These are phyloP conservation scores for Dioscorea dumetorum DNA, from an alignment of 106 monocot species.

Conservation along the genomic window DNA sequence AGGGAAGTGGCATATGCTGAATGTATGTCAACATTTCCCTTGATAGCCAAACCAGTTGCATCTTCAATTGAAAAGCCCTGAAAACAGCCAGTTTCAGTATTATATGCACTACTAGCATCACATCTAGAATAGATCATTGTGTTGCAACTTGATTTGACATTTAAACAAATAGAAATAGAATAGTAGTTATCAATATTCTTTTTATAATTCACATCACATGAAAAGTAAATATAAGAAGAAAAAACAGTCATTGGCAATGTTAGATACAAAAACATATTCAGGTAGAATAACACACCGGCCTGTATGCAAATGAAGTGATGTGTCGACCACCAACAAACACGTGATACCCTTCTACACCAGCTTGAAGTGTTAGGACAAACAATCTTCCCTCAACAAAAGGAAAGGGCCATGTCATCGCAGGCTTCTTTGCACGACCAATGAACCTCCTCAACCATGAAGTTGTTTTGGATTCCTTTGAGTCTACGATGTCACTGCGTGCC, in stretches of 20 bases:
- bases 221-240: too few species aligned
- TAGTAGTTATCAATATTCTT: too few species aligned
- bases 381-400: conserved; percentile 76
- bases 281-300: conserved; percentile 32
- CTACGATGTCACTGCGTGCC: conserved; percentile 47
- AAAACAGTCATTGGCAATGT: too few species aligned
- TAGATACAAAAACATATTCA: background rate
- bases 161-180: too few species aligned
- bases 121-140: too few species aligned
- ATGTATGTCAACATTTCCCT: conserved; percentile 67
- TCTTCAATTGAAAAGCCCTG: conserved; percentile 97
- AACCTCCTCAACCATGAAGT: conserved; percentile 80
- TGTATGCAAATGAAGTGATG: conserved; percentile 75
- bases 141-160: too few species aligned
- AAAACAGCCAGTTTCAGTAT: background rate
- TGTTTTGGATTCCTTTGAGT: conserved; percentile 66
- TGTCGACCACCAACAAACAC: conserved; percentile 74
- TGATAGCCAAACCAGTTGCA: conserved; percentile 79
- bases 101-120: too few species aligned
- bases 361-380: conserved; percentile 73
- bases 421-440: conserved; percentile 88
- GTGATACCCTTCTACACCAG: conserved; percentile 89
- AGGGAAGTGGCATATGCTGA: conserved; percentile 74
- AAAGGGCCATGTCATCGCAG: conserved; percentile 86
- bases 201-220: too few species aligned